Evolutionary conservation across 768 basidiomycete genomes (phyloP), one percentile per base, ranked within the genome.

Genomic region (Boletales sp.): DNA sequence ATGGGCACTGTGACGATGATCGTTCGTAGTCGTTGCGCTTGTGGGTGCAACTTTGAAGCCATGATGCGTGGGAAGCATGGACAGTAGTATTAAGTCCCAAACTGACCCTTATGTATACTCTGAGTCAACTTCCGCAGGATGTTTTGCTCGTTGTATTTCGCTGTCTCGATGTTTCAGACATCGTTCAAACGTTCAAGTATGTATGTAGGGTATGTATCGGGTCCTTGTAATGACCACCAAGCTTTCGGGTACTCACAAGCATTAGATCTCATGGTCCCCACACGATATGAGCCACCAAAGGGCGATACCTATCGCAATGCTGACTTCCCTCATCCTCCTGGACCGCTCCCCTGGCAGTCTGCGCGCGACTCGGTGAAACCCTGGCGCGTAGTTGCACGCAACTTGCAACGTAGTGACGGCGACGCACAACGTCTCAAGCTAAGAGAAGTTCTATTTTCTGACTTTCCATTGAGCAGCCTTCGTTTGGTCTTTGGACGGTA

Each of bases 1-100:
- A 88, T 75, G 4, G 86, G 86, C 12, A 82, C 55, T 0, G 84
- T 74, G 36, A 84, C 70, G 38, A 88, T 82, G 51, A 88, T 77
- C 24, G 74, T 78, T 18, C 74, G 74, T 45, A 76, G 63, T 52
- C 71, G 68, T 39, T 68, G 72, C 37, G 74, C 75, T 57, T 79
- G 72, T 8, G 73, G 73, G 19, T 76, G 71, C 12, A 79, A 60
- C 51, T 66, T 72, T 48, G 38, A 51, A 44, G 61, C 54, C 68
- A 69, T 69, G 45, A 30, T 29, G 18, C 31, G 49, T 54, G 53
- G 39, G 54, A 55, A 53, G 40, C 6, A 21, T 21, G 12, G 6
- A 13, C 5, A 15, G n/a, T 11, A 15, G n/a, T 30, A 17, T 9
- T 17, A n/a, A n/a, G n/a, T n/a, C n/a, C n/a, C n/a, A n/a, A n/a